A percentile compares a stretch with the other conserved stretches of the same genome.
Evolutionary conservation across 2,329 filamentous ascomycete genomes (phyloP).

Genomic region (Pestalotiopsis sp.): DNA sequence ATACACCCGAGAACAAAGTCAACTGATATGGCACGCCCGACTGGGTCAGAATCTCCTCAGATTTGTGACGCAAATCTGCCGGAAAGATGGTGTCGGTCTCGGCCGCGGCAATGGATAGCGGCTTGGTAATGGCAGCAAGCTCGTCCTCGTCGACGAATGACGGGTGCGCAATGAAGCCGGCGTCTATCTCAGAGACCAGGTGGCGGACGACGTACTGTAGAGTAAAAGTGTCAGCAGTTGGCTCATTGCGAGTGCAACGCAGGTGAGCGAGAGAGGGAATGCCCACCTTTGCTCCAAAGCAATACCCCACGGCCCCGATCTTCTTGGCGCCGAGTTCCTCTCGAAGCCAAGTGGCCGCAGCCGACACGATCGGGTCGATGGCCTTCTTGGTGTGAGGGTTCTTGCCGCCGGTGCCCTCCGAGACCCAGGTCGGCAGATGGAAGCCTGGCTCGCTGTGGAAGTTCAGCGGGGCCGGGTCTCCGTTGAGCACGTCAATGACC

Average conservation of each 20-base stretch:
- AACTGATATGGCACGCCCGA: constrained; percentile 68
- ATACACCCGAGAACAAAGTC: constrained; percentile 68
- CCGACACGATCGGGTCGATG: background rate
- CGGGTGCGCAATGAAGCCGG: constrained; percentile 1
- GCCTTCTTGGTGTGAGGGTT: background rate
- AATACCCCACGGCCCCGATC: constrained; percentile 1
- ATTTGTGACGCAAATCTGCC: constrained; percentile 59
- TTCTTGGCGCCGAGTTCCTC: background rate
- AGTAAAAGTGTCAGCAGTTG: too few relatives aligned
- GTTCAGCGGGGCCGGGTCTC: background rate
- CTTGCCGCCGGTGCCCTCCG: constrained; percentile 1
- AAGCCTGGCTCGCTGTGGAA: background rate
- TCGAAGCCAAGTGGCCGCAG: background rate
- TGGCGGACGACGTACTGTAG: constrained; percentile 5
- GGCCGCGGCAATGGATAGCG: background rate
- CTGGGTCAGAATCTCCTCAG: constrained; percentile 59
- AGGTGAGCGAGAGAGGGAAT: too few relatives aligned
- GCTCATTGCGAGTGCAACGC: background rate
- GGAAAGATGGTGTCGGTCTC: constrained; percentile 60
- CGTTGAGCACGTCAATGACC: background rate
- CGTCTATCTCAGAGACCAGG: background rate
- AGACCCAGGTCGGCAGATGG: background rate
- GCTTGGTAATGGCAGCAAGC: background rate
- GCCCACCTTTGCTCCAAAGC: constrained; percentile 5
- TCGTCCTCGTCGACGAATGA: constrained; percentile 1